Evolutionary conservation across 805 yeast species (phyloP), one percentile per base, ranked within the genome.

Genomic region (Myxozyma mucilagina): DNA sequence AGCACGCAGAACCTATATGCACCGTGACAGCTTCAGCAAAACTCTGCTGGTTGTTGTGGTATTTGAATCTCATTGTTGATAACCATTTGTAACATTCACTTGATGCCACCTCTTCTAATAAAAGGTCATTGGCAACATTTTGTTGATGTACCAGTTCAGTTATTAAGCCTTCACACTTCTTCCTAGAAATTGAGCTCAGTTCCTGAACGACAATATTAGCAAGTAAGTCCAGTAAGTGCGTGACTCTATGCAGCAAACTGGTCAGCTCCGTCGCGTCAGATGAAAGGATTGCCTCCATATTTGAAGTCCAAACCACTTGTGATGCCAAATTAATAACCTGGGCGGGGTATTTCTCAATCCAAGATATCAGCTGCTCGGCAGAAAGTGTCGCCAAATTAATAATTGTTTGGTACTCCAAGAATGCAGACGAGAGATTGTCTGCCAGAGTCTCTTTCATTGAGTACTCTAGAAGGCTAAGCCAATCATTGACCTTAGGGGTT

Each of bases 71-170:
- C 69, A 84, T 87, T 38, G 81, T 82, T 0, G 78, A 75, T 18
- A 69, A 73, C 91, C 92, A 86, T 0, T 67, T 47, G 38, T 76
- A 79, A 8, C 67, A 65, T 1, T 56, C 59, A 4, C 29, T 24
- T n/a, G 59, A 49, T 0, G 53, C 56, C 13, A 69, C 66, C 5
- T 57, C 38, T 14, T 61, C 47, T 2, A 54, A 42, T 38, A 57
- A 16, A 16, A 77, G 61, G 9, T 53, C 48, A 0, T 51, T 45
- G 1, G 80, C 39, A 0, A 82, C 75, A 42, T 82, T 81, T 32
- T 77, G 70, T 44, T 84, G 87, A 62, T 88, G 90, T 5, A 87
- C 78, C 5, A 82, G 61, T 64, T 90, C 97, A 31, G 88, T 81
- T 11, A 89, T 77, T n/a, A 89, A 68, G 10, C 82, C 78, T 68